A percentile compares a stretch with the other conserved stretches of the same genome.
Evolutionary conservation across 163 green algal species (phyloP).

Genomic region (Smithsoniella earleae): DNA sequence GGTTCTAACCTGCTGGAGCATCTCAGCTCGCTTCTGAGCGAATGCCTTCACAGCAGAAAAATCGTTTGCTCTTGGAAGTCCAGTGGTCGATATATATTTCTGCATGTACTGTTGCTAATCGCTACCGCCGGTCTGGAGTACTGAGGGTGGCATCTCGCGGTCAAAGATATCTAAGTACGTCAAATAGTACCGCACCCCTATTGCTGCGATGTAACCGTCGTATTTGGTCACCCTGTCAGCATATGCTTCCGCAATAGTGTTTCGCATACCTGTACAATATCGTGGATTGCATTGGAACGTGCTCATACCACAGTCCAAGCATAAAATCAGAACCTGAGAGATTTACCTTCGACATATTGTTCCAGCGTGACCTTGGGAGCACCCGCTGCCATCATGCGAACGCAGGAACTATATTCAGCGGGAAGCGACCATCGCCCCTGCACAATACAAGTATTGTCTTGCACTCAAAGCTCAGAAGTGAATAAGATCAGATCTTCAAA

Average conservation of each 20-base stretch:
- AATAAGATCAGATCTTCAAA: too few species aligned
- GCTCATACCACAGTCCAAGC: too few species aligned
- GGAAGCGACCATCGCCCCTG: constrained; percentile 5
- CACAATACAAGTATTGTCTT: too few species aligned
- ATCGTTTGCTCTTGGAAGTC: background rate
- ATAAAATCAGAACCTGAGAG: background rate
- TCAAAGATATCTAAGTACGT: too few species aligned
- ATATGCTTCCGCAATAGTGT: constrained; percentile 15
- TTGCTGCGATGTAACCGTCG: background rate
- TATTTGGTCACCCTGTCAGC: constrained; percentile 9
- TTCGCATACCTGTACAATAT: constrained; percentile 2
- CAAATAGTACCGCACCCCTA: constrained; percentile 24
- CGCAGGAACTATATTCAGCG: background rate
- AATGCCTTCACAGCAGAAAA: background rate
- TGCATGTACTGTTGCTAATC: too few species aligned
- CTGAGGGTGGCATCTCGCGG: too few species aligned
- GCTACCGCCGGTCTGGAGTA: too few species aligned
- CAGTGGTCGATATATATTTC: background rate
- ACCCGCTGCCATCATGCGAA: constrained; percentile 15
- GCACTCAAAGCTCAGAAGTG: too few species aligned
- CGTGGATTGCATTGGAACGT: too few species aligned
- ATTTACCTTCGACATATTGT: constrained; percentile 16
- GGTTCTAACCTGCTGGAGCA: constrained; percentile 28
- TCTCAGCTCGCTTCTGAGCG: constrained; percentile 22
- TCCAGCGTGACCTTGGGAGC: background rate